Base-by-base conservation (phyloP, 495 filamentous ascomycete genomes). In the Hypoxylon cercidicola region DNA sequence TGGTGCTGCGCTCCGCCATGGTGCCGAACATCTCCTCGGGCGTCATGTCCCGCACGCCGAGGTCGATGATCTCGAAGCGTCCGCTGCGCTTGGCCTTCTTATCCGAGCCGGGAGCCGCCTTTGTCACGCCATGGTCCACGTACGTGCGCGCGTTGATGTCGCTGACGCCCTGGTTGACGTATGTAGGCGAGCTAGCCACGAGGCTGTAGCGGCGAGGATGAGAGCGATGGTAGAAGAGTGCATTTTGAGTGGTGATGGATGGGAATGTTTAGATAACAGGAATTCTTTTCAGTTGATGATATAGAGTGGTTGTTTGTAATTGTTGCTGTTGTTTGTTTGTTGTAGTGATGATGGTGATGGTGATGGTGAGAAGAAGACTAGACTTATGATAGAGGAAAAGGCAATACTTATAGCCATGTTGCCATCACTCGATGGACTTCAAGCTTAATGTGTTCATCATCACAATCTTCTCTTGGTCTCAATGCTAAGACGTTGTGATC, bases 21-120 rank as follows among this genome's bases (percentile, higher is more conserved):
- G 19, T 45, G 11, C 43, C 20, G 12, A 18, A 23, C 5, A 23
- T 16, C 19, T 45, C 43, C 12, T 45, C 43, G 19, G 43, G 43
- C 3, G 43, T 21, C 19, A 45, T 6, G 43, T 45, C 43, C 7
- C 43, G 43, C 4, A 45, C 43, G 20, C 43, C 43, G 43, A 45
- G 43, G 19, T 45, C 19, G 19, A 45, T 23, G 43, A 45, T 45
- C 19, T 45, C 18, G 43, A 45, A 45, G 43, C 43, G 43, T 23
- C 20, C 20, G 43, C 20, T 15, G 43, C 18, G 18, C 43, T 45
- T 45, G 39, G n/a, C 3, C 19, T 45, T 45, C 43, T 45, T 43
- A 3, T 43, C 43, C 11, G 43, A 21, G 43, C 20, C 21, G 43
- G 43, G 16, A 18, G 10, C 40, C 1, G 11, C 40, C 15, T 15